Percentiles rank a stretch among this genome's conserved stretches.
phyloP scores from a whole-genome alignment of 805 yeast species.

The Hanseniaspora mollemarum region DNA sequence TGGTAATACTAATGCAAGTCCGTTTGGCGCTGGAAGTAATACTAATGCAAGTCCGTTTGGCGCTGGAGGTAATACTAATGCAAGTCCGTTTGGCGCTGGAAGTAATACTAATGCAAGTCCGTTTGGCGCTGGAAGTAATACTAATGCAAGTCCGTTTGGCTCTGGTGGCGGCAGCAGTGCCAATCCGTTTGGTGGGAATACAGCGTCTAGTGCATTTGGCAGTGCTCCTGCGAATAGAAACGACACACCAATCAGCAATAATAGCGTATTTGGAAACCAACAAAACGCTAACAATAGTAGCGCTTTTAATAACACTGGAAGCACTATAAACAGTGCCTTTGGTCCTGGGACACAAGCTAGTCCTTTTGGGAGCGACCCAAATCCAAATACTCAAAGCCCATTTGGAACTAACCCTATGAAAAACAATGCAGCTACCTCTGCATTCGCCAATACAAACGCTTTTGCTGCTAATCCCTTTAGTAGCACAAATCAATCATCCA shows the following conservation, averaged over 20 bases:
- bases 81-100: no score
- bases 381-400: no score
- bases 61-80: no score
- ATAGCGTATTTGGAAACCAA: no score
- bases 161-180: not conserved
- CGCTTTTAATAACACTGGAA: not conserved
- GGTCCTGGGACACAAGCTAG: constrained; percentile 2
- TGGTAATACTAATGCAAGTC: constrained; percentile 13
- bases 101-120: not conserved
- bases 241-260: no score
- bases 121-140: constrained; percentile 1
- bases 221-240: no score
- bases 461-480: constrained; percentile 9
- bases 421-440: not conserved
- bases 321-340: constrained; percentile 4
- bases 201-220: no score
- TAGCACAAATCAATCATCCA: not conserved
- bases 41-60: constrained; percentile 17
- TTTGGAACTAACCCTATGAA: not conserved
- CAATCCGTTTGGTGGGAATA: constrained; percentile 12
- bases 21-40: constrained; percentile 12
- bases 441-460: not conserved
- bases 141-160: constrained; percentile 13
- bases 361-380: no score
- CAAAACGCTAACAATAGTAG: no score